Conservation (phyloP, 805 yeast genomes). For the Candida insectalens region DNA sequence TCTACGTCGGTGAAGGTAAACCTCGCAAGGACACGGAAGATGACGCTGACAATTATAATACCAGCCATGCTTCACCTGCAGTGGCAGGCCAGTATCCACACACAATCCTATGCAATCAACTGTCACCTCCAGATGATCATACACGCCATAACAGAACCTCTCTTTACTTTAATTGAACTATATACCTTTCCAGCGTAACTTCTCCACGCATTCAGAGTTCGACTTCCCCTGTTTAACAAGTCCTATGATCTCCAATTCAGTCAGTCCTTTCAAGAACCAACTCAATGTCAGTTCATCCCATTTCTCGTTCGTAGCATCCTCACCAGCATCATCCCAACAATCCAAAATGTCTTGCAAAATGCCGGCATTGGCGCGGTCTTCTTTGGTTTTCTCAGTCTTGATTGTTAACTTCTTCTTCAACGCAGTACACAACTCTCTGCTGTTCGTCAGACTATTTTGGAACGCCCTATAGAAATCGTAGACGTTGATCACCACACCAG, state of each 20-base stretch:
- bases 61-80: too few relatives aligned
- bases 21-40: too few relatives aligned
- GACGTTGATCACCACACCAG: conserved; percentile 43
- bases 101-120: too few relatives aligned
- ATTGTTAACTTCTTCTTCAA: conserved; percentile 2
- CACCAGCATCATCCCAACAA: conserved; percentile 15
- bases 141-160: background rate
- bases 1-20: background rate
- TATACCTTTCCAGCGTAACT: conserved; percentile 60
- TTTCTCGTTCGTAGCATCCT: conserved; percentile 27
- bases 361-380: conserved; percentile 1
- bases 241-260: conserved; percentile 64
- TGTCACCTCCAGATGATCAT: too few relatives aligned
- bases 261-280: conserved; percentile 67
- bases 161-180: conserved; percentile 14
- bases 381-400: background rate
- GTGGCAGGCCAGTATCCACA: too few relatives aligned
- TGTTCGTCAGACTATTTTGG: conserved; percentile 22
- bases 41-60: too few relatives aligned
- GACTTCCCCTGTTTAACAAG: conserved; percentile 50
- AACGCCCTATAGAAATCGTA: conserved; percentile 27
- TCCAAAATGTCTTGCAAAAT: conserved; percentile 1
- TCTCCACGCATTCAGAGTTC: conserved; percentile 60
- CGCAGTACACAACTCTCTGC: conserved; percentile 8
- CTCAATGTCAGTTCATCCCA: conserved; percentile 62